A percentile compares a stretch with the other conserved stretches of the same genome.
Evolutionary conservation across 371 early-diverging fungal genomes (phyloP).

Genomic region (Mucor saturninus): DNA sequence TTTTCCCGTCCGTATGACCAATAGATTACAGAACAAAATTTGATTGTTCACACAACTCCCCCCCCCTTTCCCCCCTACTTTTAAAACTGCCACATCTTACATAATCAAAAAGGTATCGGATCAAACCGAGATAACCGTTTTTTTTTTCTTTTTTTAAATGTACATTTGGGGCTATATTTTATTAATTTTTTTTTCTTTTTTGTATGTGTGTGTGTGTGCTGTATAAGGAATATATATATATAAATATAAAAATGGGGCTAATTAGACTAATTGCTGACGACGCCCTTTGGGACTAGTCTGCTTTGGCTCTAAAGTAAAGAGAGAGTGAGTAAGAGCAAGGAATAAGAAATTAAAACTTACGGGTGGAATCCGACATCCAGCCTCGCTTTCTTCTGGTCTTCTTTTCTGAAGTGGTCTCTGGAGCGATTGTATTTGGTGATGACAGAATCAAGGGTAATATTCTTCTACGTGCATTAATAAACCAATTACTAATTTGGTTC

Average conservation of each 20-base stretch:
- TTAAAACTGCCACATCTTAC: background rate
- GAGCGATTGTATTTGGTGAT: background rate
- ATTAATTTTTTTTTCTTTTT: too few relatives aligned
- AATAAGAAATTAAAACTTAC: background rate
- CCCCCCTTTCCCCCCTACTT: background rate
- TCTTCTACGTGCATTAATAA: constrained; percentile 78
- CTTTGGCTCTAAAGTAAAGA: background rate
- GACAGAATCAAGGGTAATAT: constrained; percentile 43
- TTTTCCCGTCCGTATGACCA: too few relatives aligned
- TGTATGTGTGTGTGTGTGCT: too few relatives aligned
- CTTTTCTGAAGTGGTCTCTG: background rate
- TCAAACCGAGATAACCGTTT: too few relatives aligned
- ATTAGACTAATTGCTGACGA: background rate
- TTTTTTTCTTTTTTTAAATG: background rate
- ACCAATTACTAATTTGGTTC: constrained; percentile 84
- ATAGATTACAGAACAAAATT: too few relatives aligned
- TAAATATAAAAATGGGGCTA: background rate
- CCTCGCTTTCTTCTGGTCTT: constrained; percentile 10
- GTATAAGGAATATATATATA: background rate
- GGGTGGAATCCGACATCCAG: background rate
- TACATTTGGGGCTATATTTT: background rate
- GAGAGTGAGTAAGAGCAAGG: background rate
- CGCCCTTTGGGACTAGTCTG: background rate
- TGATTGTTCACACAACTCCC: background rate
- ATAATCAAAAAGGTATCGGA: background rate